These are phyloP conservation scores for Trametopsis cervina DNA, from an alignment of 768 basidiomycete species.

Conservation along the genomic window DNA sequence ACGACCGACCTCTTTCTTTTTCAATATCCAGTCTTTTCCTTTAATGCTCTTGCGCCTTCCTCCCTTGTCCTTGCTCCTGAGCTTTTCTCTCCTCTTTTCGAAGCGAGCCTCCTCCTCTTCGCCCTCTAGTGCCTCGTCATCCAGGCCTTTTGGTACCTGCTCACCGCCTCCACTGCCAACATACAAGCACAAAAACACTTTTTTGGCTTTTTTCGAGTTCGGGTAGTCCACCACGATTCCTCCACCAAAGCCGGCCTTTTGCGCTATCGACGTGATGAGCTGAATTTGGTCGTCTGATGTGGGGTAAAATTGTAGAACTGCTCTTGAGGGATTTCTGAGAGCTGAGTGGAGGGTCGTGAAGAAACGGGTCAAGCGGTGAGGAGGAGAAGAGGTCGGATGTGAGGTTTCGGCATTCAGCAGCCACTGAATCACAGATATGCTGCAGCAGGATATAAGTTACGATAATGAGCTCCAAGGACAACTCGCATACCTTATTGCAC, in stretches of 20 bases:
- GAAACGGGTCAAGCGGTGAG: conserved; percentile 78
- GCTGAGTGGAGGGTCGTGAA: conserved; percentile 90
- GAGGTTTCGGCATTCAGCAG: conserved; percentile 94
- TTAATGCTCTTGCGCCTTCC: conserved; percentile 70
- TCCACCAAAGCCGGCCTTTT: conserved; percentile 93
- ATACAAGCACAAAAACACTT: conserved; percentile 90
- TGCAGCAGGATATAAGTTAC: conserved; percentile 25
- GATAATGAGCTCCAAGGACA: background rate
- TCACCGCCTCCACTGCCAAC: conserved; percentile 70
- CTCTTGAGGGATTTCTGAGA: conserved; percentile 79
- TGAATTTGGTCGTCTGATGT: conserved; percentile 96
- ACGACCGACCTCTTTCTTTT: conserved; percentile 84
- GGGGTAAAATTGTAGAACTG: conserved; percentile 92
- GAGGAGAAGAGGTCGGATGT: conserved; percentile 82
- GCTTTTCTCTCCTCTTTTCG: conserved; percentile 71
- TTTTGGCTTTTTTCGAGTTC: conserved; percentile 91
- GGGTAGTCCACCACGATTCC: conserved; percentile 97
- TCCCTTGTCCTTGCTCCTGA: conserved; percentile 45
- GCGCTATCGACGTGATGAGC: conserved; percentile 87
- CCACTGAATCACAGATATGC: conserved; percentile 99
- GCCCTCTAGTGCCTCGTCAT: conserved; percentile 50
- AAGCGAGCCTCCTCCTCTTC: conserved; percentile 57
- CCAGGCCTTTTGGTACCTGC: conserved; percentile 70
- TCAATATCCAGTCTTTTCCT: conserved; percentile 88
- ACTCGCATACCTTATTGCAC: conserved; percentile 77